Base-by-base conservation (phyloP, 2,329 filamentous ascomycete species). In the Fusarium coffeatum region DNA sequence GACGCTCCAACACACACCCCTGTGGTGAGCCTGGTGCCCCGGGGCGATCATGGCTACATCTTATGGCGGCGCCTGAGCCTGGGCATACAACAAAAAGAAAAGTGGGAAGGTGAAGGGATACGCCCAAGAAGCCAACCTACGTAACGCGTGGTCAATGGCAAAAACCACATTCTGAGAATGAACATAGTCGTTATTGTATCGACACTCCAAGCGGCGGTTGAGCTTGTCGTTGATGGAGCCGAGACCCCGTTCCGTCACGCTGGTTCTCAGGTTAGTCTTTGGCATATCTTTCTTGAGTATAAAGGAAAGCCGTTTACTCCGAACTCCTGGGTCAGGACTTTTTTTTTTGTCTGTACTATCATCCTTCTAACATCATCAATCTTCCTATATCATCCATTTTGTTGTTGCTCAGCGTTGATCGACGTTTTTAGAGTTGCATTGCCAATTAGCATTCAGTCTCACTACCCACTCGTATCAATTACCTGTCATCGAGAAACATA, bases 271-370 rank as follows among this genome's bases (percentile, higher is more conserved):
- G 71, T 63, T 59, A 58, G 67, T 56, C 66, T 59, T 64, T 41
- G 40, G 49, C 25, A 28, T 42, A 51, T 42, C 49, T 41, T 47
- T 62, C 48, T 56, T 71, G 61, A 68, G 66, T 74, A 74, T 74
- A 74, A 74, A 69, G 59, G 49, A 72, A 72, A 74, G 72, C 69
- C 72, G 72, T 73, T 72, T 67, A 57, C 70, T 72, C 72, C 72
- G 55, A 62, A 61, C 55, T 73, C 59, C 63, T 74, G 72, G 70
- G 63, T 64, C 62, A 58, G 40, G 20, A 56, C 37, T 63, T 40
- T 54, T 51, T 54, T 51, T 34, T 56, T 51, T 34, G 45, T 56
- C 64, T 64, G 34, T 23, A 54, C 55, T 59, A 50, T 58, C 55
- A 58, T 55, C 41, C 56, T 47, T 40, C 48, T 28, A 57, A 45